These are phyloP conservation scores for Cicer pinnatifidum DNA, from an alignment of 306 rosid genomes.

Conservation along the genomic window DNA sequence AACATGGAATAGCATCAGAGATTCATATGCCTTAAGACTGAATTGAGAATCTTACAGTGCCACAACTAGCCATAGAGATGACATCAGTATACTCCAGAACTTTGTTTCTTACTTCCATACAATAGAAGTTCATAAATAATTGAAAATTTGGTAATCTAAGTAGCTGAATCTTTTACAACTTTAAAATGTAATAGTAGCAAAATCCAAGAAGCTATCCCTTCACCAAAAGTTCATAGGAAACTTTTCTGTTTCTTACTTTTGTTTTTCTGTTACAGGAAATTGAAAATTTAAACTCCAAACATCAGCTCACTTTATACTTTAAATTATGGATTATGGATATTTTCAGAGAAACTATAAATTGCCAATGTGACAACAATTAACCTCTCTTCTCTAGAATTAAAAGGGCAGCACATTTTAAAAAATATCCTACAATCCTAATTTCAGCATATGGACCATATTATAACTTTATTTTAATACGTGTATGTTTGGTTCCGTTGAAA, in stretches of 20 bases:
- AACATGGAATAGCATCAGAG: conserved; percentile 31
- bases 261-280: not conserved
- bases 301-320: not conserved
- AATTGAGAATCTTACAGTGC: not conserved
- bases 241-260: not conserved
- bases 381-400: no score
- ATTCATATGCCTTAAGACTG: not conserved
- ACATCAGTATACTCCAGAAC: no score
- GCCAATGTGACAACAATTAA: no score
- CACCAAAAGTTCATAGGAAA: not conserved
- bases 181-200: not conserved
- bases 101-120: no score
- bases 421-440: no score
- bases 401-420: no score
- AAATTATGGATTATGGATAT: not conserved
- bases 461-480: no score
- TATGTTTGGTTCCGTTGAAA: no score
- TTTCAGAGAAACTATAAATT: no score
- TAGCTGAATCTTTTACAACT: not conserved
- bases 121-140: no score
- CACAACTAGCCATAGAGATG: no score
- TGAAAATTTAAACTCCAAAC: not conserved
- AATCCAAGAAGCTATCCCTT: not conserved
- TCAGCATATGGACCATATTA: no score
- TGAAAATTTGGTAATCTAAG: not conserved